Evolutionary conservation across 2,329 filamentous ascomycete species (phyloP).

Genomic region (Ascochyta fabae): DNA sequence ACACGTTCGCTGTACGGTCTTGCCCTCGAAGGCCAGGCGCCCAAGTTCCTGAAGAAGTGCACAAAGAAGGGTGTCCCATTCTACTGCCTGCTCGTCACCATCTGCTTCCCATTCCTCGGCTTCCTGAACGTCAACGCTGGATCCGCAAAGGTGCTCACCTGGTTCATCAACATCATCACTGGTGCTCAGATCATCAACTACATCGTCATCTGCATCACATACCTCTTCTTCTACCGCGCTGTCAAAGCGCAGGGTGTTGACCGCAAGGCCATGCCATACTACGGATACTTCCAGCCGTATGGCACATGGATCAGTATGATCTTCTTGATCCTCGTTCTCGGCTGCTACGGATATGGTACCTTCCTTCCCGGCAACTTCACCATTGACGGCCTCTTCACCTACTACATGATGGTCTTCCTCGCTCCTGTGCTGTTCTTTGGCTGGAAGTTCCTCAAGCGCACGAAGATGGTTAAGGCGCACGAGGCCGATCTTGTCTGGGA

Average conservation of each 20-base stretch:
- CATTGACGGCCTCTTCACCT: conserved; percentile 58
- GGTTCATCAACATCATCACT: conserved; percentile 76
- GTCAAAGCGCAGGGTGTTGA: conserved; percentile 52
- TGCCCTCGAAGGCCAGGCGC: conserved; percentile 58
- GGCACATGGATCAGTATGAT: conserved; percentile 23
- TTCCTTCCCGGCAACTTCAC: conserved; percentile 55
- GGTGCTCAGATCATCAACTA: conserved; percentile 63
- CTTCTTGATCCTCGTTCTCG: conserved; percentile 23
- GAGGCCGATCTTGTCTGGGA: conserved; percentile 54
- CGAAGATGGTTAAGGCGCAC: conserved; percentile 52
- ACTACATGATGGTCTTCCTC: conserved; percentile 30
- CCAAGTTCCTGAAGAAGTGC: conserved; percentile 61
- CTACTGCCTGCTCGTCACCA: conserved; percentile 71
- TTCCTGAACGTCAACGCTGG: conserved; percentile 75
- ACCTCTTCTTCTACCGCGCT: conserved; percentile 63
- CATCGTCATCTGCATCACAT: conserved; percentile 60
- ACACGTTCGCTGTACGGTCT: conserved; percentile 59
- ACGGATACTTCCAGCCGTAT: conserved; percentile 42
- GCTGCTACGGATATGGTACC: conserved; percentile 39
- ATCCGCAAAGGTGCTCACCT: conserved; percentile 71
- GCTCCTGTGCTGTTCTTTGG: conserved; percentile 53
- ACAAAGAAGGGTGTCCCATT: conserved; percentile 70
- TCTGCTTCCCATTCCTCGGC: conserved; percentile 69
- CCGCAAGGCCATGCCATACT: conserved; percentile 55
- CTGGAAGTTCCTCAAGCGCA: conserved; percentile 68